Conservation (phyloP, 225 moss, liverwort and hornwort genomes). For the Asterella californica region DNA sequence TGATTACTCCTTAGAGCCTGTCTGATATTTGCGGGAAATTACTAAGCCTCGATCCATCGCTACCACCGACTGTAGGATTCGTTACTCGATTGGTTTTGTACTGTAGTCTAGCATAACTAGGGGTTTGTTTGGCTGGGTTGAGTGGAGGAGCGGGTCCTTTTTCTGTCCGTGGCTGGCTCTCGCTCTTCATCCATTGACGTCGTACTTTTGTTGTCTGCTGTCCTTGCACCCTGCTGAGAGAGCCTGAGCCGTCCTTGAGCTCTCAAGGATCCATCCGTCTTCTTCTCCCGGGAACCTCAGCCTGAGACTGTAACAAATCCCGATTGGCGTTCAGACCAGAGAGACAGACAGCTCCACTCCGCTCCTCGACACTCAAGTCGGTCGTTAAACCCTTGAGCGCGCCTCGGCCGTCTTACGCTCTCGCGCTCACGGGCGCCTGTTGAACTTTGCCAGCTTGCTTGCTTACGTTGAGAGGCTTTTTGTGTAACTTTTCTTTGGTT, state of each 20-base stretch:
- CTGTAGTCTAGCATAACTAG: background rate
- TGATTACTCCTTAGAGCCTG: background rate
- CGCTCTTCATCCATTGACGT: background rate
- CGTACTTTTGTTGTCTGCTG: constrained; percentile 12
- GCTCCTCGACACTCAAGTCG: too few relatives aligned
- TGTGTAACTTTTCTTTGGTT: background rate
- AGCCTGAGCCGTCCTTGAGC: constrained; percentile 12
- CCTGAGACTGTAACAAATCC: background rate
- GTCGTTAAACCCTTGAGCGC: too few relatives aligned
- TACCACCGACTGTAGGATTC: background rate
- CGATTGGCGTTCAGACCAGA: background rate
- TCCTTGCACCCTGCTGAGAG: constrained; percentile 4
- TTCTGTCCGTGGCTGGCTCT: background rate
- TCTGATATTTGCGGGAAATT: background rate
- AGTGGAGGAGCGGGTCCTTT: background rate
- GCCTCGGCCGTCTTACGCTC: background rate
- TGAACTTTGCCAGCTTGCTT: background rate
- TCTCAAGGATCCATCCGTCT: background rate
- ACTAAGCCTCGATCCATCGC: background rate
- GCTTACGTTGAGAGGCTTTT: background rate
- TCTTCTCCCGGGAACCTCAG: background rate
- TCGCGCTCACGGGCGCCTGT: background rate
- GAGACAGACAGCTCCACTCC: background rate
- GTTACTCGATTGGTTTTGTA: background rate
- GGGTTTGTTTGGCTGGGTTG: background rate